Percentiles rank a stretch among this genome's conserved stretches.
These are phyloP conservation scores for Argentina anserina DNA, from an alignment of 306 rosid genomes.

Conservation along the genomic window DNA sequence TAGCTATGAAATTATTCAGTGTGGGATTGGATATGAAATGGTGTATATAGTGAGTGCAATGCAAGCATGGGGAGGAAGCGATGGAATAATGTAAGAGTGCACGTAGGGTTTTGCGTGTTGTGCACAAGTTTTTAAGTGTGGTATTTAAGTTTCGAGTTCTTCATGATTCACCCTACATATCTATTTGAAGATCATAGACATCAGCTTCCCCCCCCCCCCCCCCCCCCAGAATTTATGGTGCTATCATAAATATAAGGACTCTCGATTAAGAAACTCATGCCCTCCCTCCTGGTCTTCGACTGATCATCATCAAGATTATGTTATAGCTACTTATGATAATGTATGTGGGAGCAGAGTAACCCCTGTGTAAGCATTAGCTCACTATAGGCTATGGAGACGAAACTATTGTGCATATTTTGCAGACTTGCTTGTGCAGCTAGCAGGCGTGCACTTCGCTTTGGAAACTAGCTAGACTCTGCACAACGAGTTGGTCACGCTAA, in stretches of 20 bases:
- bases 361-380: slow-evolving; percentile 7
- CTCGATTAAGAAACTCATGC: slow-evolving; percentile 2
- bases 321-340: neutral
- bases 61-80: neutral
- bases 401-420: neutral
- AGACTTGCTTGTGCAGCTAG: neutral
- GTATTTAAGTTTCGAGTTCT: slow-evolving; percentile 22
- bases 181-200: slow-evolving; percentile 22
- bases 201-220: slow-evolving; percentile 32
- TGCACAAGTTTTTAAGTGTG: slow-evolving; percentile 51
- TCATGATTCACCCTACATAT: slow-evolving; percentile 9
- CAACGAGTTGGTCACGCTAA: neutral
- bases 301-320: slow-evolving; percentile 22
- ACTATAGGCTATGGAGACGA: neutral
- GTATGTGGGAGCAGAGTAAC: neutral
- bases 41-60: slow-evolving; percentile 1
- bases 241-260: slow-evolving; percentile 26
- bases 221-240: slow-evolving; percentile 35
- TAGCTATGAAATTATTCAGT: neutral
- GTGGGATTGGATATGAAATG: neutral
- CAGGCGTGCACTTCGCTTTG: slow-evolving; percentile 19
- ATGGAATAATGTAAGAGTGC: slow-evolving; percentile 52
- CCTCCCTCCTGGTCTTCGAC: slow-evolving; percentile 10
- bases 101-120: slow-evolving; percentile 87
- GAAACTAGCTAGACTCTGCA: neutral